Conservation (phyloP, 768 basidiomycete species). For the Panellus pusillus region DNA sequence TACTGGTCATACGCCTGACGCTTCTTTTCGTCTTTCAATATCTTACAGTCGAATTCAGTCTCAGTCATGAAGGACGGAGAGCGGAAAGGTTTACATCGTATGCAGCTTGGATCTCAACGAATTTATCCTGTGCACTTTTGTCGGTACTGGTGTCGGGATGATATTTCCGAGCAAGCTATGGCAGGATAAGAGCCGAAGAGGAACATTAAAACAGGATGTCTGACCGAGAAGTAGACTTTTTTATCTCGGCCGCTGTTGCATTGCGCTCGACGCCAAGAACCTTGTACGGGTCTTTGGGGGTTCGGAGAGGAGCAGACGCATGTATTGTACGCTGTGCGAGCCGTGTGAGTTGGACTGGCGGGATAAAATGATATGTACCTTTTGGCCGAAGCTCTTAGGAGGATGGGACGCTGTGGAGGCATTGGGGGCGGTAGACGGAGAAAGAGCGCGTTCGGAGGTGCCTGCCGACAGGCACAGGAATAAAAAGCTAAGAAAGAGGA, state of each 20-base stretch:
- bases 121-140: conserved; percentile 86
- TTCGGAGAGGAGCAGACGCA: conserved; percentile 54
- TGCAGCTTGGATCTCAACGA: conserved; percentile 94
- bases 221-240: conserved; percentile 93
- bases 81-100: conserved; percentile 70
- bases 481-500: conserved; percentile 60
- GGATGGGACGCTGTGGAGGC: conserved; percentile 29
- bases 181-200: conserved; percentile 17
- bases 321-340: conserved; percentile 70
- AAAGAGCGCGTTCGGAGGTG: conserved; percentile 35
- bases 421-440: conserved; percentile 39
- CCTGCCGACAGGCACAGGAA: conserved; percentile 47
- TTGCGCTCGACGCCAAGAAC: conserved; percentile 88
- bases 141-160: conserved; percentile 98
- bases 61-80: conserved; percentile 3
- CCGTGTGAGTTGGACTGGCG: conserved; percentile 7
- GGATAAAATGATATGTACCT: conserved; percentile 33
- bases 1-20: conserved; percentile 89
- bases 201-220: conserved; percentile 29
- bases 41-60: conserved; percentile 45
- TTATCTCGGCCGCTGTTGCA: conserved; percentile 89
- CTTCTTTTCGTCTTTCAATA: conserved; percentile 92
- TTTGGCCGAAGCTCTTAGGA: conserved; percentile 35
- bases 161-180: conserved; percentile 93
- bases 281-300: conserved; percentile 83